Base-by-base conservation (phyloP, 129 eudicot genomes). In the Erigeron canadensis region DNA sequence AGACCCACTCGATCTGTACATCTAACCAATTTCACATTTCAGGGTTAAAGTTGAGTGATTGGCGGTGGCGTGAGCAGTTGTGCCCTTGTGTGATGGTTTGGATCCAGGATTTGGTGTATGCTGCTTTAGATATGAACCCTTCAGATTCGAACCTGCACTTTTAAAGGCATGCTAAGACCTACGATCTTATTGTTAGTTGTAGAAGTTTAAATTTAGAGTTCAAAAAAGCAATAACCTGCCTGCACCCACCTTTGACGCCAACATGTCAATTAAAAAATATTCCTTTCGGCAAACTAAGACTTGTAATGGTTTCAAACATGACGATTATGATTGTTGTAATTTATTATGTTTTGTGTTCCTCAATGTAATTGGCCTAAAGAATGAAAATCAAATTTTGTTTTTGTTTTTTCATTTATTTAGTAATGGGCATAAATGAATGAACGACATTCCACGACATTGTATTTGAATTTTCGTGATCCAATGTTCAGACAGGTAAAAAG, bases 1-100 rank as follows among this genome's bases (percentile, higher is more conserved):
- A n/a, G n/a, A 3, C 34, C 34, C 34, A 28, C 34, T 3, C 3
- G 34, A 28, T 28, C 34, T 28, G 1, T 28, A 3, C 34, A 28
- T 28, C 34, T 63, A 16, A 74, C 63, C 17, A 69, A n/a, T 46
- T 40, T 7, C 61, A 22, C 11, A 38, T 69, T 77, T 69, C 70
- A 69, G 81, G 81, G 69, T 57, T 76, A 34, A 63, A 40, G 71
- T 18, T 53, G 19, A 11, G 19, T 60, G 21, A 6, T 19, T 57
- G 23, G 23, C 21, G 65, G 38, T 41, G 51, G 55, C 16, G 3
- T 40, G 11, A 56, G 51, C 39, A 37, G 62, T 60, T 12, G 51
- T 47, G 61, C 16, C 16, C 28, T 71, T 16, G 57, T 65, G 66
- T n/a, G 79, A 65, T 51, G 39, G 44, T 56, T 43, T 55, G 55